These are phyloP conservation scores for Coleophoma eucalyptorum DNA, from an alignment of 2,329 filamentous ascomycete genomes.

Conservation along the genomic window DNA sequence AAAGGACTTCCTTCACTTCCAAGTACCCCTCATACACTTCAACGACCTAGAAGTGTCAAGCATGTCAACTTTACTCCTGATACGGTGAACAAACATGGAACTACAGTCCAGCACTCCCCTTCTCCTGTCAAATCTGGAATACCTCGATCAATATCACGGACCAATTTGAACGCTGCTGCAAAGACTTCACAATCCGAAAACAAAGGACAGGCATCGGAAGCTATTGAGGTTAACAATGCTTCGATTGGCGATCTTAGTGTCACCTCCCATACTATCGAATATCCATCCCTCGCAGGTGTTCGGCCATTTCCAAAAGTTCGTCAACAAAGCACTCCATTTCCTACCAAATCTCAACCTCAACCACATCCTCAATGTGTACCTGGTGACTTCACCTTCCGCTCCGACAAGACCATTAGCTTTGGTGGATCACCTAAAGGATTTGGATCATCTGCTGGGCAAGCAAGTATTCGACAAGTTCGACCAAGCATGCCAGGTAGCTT, in stretches of 20 bases:
- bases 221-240: constrained; percentile 44
- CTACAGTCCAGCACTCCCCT: constrained; percentile 45
- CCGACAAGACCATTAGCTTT: constrained; percentile 61
- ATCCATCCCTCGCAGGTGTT: constrained; percentile 23
- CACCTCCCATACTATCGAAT: constrained; percentile 14
- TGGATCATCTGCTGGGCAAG: constrained; percentile 53
- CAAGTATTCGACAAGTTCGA: constrained; percentile 57
- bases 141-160: constrained; percentile 36
- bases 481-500: constrained; percentile 58
- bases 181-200: constrained; percentile 25
- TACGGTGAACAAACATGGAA: constrained; percentile 44
- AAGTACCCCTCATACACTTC: constrained; percentile 49
- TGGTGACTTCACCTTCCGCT: constrained; percentile 62
- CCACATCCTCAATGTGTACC: constrained; percentile 35
- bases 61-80: constrained; percentile 77
- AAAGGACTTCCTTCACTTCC: constrained; percentile 49
- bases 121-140: constrained; percentile 50
- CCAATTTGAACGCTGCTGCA: constrained; percentile 29
- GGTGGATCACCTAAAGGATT: constrained; percentile 45
- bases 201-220: constrained; percentile 4
- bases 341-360: background rate
- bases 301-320: constrained; percentile 18
- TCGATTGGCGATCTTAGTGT: constrained; percentile 39
- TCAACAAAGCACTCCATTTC: constrained; percentile 6
- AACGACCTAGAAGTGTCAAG: constrained; percentile 59